Conservation (phyloP, 1,284 basidiomycete genomes). For the Pseudomicrostroma phylloplanum region DNA sequence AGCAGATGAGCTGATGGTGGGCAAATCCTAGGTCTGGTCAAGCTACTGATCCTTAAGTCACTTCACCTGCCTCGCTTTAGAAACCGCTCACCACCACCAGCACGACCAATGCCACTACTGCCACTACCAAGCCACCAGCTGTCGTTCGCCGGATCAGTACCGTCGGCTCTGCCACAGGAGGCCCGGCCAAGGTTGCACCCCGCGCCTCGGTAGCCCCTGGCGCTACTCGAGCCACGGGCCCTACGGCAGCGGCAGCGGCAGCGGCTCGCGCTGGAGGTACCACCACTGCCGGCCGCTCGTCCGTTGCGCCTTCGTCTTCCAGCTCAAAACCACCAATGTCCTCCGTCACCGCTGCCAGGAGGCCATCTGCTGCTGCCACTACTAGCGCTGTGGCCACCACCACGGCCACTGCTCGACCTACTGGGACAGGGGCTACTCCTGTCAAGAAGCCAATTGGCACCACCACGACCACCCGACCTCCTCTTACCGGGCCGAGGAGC, state of each 20-base stretch:
- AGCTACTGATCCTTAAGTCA: not conserved
- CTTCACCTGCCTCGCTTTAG: not conserved
- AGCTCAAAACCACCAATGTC: not conserved
- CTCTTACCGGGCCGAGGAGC: not conserved
- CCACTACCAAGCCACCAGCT: not conserved
- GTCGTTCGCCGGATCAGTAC: not conserved
- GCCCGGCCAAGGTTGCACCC: not conserved
- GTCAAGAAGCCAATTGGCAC: constrained; percentile 5
- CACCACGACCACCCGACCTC: not conserved
- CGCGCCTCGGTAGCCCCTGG: not conserved
- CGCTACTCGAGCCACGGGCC: not conserved
- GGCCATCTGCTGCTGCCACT: constrained; percentile 1
- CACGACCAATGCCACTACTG: constrained; percentile 4
- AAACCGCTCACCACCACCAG: not conserved
- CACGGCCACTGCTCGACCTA: not conserved
- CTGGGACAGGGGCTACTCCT: not conserved
- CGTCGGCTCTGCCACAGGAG: not conserved
- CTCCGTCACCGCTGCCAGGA: not conserved
- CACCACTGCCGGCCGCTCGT: not conserved
- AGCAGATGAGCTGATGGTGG: not conserved
- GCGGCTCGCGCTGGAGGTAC: not conserved
- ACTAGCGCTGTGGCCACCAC: not conserved
- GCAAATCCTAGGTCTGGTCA: not conserved
- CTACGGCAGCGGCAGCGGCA: not conserved
- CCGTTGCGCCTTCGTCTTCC: not conserved